Conservation (phyloP, 1,284 basidiomycete genomes). For the Cutaneotrichosporon sp. region DNA sequence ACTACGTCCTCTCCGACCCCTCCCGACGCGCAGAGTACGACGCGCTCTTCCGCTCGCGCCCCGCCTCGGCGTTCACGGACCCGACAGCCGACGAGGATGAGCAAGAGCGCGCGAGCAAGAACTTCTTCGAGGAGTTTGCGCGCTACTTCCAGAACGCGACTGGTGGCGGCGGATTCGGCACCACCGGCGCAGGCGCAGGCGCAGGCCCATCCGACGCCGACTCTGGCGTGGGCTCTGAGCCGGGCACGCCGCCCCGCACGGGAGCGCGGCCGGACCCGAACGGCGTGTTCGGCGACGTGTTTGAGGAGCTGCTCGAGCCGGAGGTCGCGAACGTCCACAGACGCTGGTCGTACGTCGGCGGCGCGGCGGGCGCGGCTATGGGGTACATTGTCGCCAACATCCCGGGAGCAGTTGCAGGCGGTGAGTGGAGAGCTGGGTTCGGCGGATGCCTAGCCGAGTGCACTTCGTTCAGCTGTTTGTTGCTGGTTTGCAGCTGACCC, state of each 20-base stretch:
- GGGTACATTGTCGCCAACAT: slow-evolving; percentile 88
- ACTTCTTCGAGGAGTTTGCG: slow-evolving; percentile 77
- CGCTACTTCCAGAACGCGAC: slow-evolving; percentile 62
- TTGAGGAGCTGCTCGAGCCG: slow-evolving; percentile 71
- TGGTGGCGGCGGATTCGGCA: slow-evolving; percentile 11
- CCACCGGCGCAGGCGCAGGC: neutral
- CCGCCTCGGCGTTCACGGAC: slow-evolving; percentile 37
- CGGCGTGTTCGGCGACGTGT: slow-evolving; percentile 80
- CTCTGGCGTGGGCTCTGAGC: neutral
- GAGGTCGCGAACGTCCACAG: slow-evolving; percentile 51
- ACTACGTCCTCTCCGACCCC: slow-evolving; percentile 88
- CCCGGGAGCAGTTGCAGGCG: slow-evolving; percentile 63
- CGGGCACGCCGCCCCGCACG: slow-evolving; percentile 4
- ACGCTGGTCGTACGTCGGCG: slow-evolving; percentile 61
- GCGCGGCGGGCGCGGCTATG: slow-evolving; percentile 62
- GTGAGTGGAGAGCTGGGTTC: slow-evolving; percentile 30
- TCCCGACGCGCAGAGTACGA: slow-evolving; percentile 80
- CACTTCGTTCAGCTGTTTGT: too few species aligned
- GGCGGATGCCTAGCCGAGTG: too few species aligned
- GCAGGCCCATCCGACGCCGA: too few species aligned
- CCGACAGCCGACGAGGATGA: slow-evolving; percentile 51
- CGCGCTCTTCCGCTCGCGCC: slow-evolving; percentile 59
- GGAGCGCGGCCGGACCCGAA: slow-evolving; percentile 68
- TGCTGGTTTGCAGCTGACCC: slow-evolving; percentile 18
- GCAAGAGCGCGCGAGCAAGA: slow-evolving; percentile 64